Evolutionary conservation across 2,329 filamentous ascomycete genomes (phyloP), one percentile per base, ranked within the genome.

Genomic region (Fonsecaea pugnacius): DNA sequence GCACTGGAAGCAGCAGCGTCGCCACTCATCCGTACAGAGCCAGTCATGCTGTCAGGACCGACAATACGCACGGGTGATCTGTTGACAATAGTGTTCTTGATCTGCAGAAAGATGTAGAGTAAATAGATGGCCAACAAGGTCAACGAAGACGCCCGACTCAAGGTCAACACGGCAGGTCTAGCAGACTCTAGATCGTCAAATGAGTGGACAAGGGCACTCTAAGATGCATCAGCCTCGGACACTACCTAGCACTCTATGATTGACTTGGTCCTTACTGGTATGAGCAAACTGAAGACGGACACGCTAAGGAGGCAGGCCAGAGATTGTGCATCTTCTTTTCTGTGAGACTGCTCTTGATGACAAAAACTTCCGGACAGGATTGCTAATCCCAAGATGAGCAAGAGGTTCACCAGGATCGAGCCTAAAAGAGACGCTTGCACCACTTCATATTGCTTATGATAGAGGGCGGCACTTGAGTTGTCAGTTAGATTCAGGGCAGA

Each of bases 341-440:
- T 96, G 84, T 97, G 96, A 76, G 86, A 88, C 75, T 96, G 93
- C 74, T 95, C 90, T 40, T 85, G 74, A 30, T 92, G 86, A 64
- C 89, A 87, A 69, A 95, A 75, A 4, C 91, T 91, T 53, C 91
- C 91, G 63, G 91, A 84, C 69, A 92, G 80, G 79, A 92, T 96
- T 74, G 89, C 95, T 86, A 92, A 91, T 71, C 89, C 89, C 74
- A 92, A 84, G 55, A 92, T 94, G 21, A 98, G 86, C 8, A 98
- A 84, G 69, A 96, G 88, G 78, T 98, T 98, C 68, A 94, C 97
- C 30, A 98, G 83, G 71, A 98, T 96, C 72, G 91, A 95, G 57
- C 94, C 94, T 32, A 98, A 87, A 92, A 98, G 97, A 67, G 91
- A 96, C 21, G 94, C 90, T 79, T 98, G 95, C 16, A 98, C 94